Evolutionary conservation across 306 rosid species (phyloP).

Genomic region (Acacia acuminata): DNA sequence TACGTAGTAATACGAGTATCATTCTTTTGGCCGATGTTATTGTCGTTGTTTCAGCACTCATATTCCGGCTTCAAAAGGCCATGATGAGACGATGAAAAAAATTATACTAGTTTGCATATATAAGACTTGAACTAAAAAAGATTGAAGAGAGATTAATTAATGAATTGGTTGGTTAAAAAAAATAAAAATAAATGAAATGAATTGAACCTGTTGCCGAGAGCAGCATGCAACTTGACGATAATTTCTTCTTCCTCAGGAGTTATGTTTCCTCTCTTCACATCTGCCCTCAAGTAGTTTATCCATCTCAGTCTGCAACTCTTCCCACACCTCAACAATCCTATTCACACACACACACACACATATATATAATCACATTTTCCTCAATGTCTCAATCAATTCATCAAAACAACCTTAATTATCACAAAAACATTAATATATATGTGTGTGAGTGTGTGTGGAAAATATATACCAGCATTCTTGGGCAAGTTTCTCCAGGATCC

Average conservation of each 20-base stretch:
- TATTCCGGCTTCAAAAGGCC: neutral
- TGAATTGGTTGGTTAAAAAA: neutral
- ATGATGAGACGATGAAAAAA: neutral
- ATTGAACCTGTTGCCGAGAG: constrained; percentile 76
- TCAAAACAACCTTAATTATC: neutral
- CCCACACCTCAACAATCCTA: constrained; percentile 64
- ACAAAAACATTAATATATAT: neutral
- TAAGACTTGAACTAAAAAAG: neutral
- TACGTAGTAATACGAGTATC: neutral
- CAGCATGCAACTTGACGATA: constrained; percentile 74
- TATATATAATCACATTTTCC: neutral
- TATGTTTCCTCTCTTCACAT: constrained; percentile 90
- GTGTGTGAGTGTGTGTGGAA: neutral
- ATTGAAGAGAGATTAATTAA: neutral
- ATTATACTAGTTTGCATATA: neutral
- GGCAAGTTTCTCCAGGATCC: constrained; percentile 89
- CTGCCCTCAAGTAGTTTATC: constrained; percentile 82
- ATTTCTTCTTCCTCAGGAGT: constrained; percentile 78
- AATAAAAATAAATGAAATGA: neutral
- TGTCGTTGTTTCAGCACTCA: neutral
- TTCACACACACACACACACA: no score
- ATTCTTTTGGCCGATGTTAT: neutral
- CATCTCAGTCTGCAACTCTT: constrained; percentile 92
- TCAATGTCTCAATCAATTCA: neutral
- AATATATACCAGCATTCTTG: constrained; percentile 67